phyloP scores from a whole-genome alignment of 352 stramenopile genomes.

The Pythium brachiatum region DNA sequence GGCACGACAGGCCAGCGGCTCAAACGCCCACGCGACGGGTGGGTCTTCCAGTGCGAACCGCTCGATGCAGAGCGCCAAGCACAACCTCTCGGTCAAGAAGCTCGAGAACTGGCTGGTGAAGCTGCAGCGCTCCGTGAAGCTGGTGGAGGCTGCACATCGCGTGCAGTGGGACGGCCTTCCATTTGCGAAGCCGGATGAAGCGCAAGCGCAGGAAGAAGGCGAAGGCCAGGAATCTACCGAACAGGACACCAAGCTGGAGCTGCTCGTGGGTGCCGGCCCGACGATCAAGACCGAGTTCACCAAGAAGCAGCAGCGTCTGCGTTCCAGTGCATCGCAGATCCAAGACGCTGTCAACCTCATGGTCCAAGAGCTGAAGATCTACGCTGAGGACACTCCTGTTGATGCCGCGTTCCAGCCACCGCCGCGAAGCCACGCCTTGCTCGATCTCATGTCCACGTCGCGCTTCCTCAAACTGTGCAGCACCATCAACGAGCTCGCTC shows the following conservation, averaged over 20 bases:
- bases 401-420: constrained; percentile 54
- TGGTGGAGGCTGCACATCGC: constrained; percentile 72
- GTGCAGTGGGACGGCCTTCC: constrained; percentile 59
- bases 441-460: constrained; percentile 71
- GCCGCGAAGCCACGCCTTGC: constrained; percentile 46
- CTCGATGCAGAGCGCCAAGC: constrained; percentile 64
- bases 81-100: constrained; percentile 76
- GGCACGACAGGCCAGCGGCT: constrained; percentile 22
- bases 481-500: constrained; percentile 71
- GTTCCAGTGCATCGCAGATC: constrained; percentile 53
- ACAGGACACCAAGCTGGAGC: constrained; percentile 25
- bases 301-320: constrained; percentile 65
- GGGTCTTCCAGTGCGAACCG: constrained; percentile 22
- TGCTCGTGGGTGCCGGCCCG: constrained; percentile 52
- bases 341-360: constrained; percentile 56
- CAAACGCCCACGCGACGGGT: neutral
- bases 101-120: constrained; percentile 71
- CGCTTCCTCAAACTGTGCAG: constrained; percentile 70
- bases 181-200: constrained; percentile 28
- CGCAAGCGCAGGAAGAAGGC: constrained; percentile 17
- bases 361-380: constrained; percentile 71
- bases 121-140: constrained; percentile 69
- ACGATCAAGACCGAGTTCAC: constrained; percentile 78
- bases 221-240: constrained; percentile 35
- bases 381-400: constrained; percentile 40